phyloP scores from a whole-genome alignment of 495 filamentous ascomycete species.

The Penicillium tannophilum region DNA sequence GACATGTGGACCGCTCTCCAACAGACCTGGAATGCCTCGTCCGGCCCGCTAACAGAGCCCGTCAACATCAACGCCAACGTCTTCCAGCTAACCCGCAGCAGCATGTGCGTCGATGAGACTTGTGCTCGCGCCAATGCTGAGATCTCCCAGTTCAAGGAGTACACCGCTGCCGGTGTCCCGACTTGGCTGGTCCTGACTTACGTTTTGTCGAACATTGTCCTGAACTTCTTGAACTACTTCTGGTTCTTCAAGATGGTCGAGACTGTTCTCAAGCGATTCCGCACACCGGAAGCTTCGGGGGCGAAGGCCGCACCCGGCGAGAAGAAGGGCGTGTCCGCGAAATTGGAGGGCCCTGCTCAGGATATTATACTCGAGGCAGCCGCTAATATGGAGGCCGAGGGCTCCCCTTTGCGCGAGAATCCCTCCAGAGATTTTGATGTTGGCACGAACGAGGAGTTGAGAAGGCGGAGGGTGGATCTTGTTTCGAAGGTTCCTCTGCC shows the following conservation, averaged over 20 bases:
- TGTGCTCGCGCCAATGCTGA: constrained; percentile 44
- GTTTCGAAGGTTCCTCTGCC: constrained; percentile 26
- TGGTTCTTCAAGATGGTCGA: constrained; percentile 98
- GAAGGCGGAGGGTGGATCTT: constrained; percentile 20
- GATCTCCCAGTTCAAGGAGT: constrained; percentile 55
- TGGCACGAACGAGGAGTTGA: constrained; percentile 1
- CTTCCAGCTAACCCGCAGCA: constrained; percentile 34
- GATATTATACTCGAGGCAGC: constrained; percentile 44
- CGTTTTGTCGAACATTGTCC: constrained; percentile 70
- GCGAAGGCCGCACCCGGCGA: constrained; percentile 7
- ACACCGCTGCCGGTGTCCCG: constrained; percentile 57
- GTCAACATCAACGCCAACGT: constrained; percentile 39
- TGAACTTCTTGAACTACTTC: constrained; percentile 89
- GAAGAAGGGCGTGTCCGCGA: constrained; percentile 22
- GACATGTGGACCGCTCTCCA: constrained; percentile 75
- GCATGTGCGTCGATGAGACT: constrained; percentile 36
- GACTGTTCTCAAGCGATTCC: constrained; percentile 85
- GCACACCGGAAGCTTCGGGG: constrained; percentile 31
- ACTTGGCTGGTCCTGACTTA: constrained; percentile 80
- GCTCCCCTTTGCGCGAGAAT: constrained; percentile 22
- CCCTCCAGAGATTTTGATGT: not conserved
- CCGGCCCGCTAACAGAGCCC: constrained; percentile 26
- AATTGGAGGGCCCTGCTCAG: constrained; percentile 32
- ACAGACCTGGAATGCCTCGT: constrained; percentile 38
- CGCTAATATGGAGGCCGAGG: constrained; percentile 38